Conservation (phyloP, 108 stramenopile species). For the Pseudonitzschia multistriata region DNA sequence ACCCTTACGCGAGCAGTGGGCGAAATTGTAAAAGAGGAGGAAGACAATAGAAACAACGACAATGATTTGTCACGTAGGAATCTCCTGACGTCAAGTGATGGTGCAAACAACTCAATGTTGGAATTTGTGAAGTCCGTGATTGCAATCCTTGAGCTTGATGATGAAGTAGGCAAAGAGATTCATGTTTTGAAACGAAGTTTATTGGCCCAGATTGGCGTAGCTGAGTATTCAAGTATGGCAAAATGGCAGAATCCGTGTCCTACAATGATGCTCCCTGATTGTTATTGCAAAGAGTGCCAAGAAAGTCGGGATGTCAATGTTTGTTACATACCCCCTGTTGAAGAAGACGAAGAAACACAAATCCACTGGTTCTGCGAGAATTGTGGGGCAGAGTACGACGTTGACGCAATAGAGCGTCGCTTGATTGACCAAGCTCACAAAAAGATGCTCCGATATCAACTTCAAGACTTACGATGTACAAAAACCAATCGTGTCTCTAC, state of each 20-base stretch:
- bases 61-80: conserved; percentile 39
- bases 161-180: conserved; percentile 78
- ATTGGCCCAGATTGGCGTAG: conserved; percentile 90
- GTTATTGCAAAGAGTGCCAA: conserved; percentile 93
- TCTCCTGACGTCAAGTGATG: conserved; percentile 30
- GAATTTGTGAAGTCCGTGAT: conserved; percentile 94
- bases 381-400: conserved; percentile 85
- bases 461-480: conserved; percentile 91
- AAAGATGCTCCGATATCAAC: conserved; percentile 78
- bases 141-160: conserved; percentile 84
- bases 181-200: conserved; percentile 79
- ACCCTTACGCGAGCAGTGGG: conserved; percentile 75
- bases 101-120: conserved; percentile 68
- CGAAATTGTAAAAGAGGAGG: conserved; percentile 72
- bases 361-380: conserved; percentile 86
- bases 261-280: conserved; percentile 87
- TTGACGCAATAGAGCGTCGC: conserved; percentile 70
- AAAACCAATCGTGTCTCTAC: conserved; percentile 78
- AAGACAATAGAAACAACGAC: conserved; percentile 42
- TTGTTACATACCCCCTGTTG: conserved; percentile 70
- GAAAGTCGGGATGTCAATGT: conserved; percentile 92
- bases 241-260: conserved; percentile 87
- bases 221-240: conserved; percentile 89
- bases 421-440: conserved; percentile 78
- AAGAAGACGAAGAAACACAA: conserved; percentile 41